phyloP scores from a whole-genome alignment of 805 yeast genomes.

The Wickerhamomyces bisporus region DNA sequence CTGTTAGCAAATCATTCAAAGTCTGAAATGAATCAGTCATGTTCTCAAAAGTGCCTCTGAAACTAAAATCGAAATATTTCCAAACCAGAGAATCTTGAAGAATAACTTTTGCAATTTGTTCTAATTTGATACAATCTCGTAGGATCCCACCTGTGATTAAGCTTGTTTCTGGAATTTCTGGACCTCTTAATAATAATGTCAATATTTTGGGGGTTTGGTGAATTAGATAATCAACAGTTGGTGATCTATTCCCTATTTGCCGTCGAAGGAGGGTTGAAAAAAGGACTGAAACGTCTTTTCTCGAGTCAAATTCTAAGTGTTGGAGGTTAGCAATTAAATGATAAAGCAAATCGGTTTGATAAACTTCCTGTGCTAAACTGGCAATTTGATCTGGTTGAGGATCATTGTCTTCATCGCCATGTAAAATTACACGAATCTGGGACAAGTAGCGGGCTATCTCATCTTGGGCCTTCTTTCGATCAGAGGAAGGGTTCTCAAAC shows the following conservation, averaged over 20 bases:
- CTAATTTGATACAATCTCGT: slow-evolving; percentile 80
- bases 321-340: slow-evolving; percentile 53
- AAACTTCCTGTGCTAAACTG: slow-evolving; percentile 74
- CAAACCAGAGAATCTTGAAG: slow-evolving; percentile 63
- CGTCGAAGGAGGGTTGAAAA: slow-evolving; percentile 76
- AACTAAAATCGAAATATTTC: slow-evolving; percentile 78
- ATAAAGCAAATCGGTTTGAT: slow-evolving; percentile 62
- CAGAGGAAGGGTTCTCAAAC: slow-evolving; percentile 31
- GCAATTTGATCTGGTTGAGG: slow-evolving; percentile 51
- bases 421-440: slow-evolving; percentile 60
- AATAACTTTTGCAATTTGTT: slow-evolving; percentile 56
- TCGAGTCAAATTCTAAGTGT: slow-evolving; percentile 81
- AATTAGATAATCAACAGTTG: slow-evolving; percentile 81
- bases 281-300: slow-evolving; percentile 73
- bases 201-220: slow-evolving; percentile 58
- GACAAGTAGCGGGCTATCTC: slow-evolving; percentile 62
- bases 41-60: slow-evolving; percentile 74
- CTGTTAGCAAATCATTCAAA: slow-evolving; percentile 59
- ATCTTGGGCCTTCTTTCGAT: slow-evolving; percentile 52
- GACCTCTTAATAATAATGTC: slow-evolving; percentile 57
- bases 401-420: slow-evolving; percentile 63
- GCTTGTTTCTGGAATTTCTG: slow-evolving; percentile 70
- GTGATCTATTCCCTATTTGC: slow-evolving; percentile 68
- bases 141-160: slow-evolving; percentile 72
- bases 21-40: slow-evolving; percentile 89